A percentile compares a stretch with the other conserved stretches of the same genome.
These are phyloP conservation scores for Tuber microsphaerosporum DNA, from an alignment of 495 filamentous ascomycete genomes.

Conservation along the genomic window DNA sequence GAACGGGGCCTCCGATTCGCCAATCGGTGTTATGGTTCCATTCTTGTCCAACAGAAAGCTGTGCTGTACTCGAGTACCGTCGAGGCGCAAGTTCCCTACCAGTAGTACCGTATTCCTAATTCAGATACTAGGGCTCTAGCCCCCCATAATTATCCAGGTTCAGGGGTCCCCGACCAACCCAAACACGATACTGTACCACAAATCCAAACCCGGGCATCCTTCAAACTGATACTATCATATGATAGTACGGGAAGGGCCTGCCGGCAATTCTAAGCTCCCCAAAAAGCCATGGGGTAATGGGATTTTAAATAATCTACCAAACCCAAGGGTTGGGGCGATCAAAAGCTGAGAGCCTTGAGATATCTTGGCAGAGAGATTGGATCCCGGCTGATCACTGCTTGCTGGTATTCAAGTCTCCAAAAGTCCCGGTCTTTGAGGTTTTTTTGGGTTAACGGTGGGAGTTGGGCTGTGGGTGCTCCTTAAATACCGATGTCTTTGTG, in stretches of 20 bases:
- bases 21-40: not conserved
- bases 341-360: not conserved
- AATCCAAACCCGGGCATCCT: not conserved
- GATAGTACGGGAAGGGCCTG: not conserved
- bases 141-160: not conserved
- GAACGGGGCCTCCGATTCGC: not conserved
- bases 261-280: not conserved
- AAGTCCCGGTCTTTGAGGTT: not conserved
- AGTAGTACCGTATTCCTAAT: not conserved
- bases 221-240: not conserved
- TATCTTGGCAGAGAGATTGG: not conserved
- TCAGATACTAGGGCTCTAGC: not conserved
- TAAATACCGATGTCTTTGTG: not conserved
- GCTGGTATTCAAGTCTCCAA: not conserved
- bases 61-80: not conserved
- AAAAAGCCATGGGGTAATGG: not conserved
- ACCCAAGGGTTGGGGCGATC: not conserved
- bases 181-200: not conserved
- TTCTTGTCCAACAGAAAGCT: not conserved
- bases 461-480: not conserved
- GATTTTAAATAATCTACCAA: not conserved
- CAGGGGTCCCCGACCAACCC: not conserved
- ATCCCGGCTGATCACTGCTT: not conserved
- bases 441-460: not conserved
- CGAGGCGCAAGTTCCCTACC: not conserved